Evolutionary conservation across 2,329 filamentous ascomycete genomes (phyloP), one percentile per base, ranked within the genome.

Genomic region (Xylaria sp.): DNA sequence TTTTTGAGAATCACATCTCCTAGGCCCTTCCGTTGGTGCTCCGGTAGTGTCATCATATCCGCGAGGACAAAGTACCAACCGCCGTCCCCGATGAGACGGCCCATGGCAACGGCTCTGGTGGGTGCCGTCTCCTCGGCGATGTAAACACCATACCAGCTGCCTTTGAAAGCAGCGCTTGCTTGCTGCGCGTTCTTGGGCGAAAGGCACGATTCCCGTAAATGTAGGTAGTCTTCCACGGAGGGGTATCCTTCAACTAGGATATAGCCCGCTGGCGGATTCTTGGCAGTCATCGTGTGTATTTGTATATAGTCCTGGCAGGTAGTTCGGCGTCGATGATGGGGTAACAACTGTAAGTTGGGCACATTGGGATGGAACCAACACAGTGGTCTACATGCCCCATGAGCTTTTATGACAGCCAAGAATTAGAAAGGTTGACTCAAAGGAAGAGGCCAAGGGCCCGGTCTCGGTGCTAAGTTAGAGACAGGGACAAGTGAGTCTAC

Each of bases 61-160:
- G 81, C 81, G 58, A 87, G 79, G 50, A 82, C 76, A 60, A 86
- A 84, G 70, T 86, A 86, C 77, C 84, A 83, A 6, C 81, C 82
- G 7, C 84, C 84, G 68, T 87, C 85, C 13, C 83, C 82, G 64
- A 86, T 77, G 30, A 86, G 77, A 23, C 85, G 81, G 57, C 84
- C 84, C 84, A 86, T 86, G 0, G 77, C 84, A 6, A 86, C 78
- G 0, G 72, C 63, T n/a, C 66, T 70, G 9, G 63, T 45, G 4
- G 72, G 63, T 5, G 61, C 41, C n/a, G 63, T 59, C 5, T 72
- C 66, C 66, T 78, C 77, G 1, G 75, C 76, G 60, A 83, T 72
- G 72, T 81, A 80, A 57, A 79, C 82, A n/a, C 81, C 80, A 66
- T 81, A 81, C 81, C 82, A 83, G 72, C 78, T 81, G 4, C 81